Conservation (phyloP, 148 eudicot genomes). For the Fallopia convolvulus region DNA sequence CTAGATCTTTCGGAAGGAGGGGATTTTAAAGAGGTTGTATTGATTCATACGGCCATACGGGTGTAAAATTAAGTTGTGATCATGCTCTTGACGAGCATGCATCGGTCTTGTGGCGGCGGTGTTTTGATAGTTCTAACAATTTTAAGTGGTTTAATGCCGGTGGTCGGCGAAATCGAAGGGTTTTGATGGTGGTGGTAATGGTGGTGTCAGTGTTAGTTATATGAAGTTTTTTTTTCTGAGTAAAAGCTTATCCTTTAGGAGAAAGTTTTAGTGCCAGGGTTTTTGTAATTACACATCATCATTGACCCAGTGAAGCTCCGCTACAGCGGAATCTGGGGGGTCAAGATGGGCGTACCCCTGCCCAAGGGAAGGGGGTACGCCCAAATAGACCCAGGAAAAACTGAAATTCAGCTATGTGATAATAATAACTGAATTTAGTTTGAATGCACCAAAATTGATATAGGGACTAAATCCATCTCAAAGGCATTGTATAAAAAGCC, state of each 20-base stretch:
- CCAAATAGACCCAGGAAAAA: too few relatives aligned
- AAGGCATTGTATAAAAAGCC: too few relatives aligned
- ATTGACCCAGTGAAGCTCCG: too few relatives aligned
- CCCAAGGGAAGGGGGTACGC: too few relatives aligned
- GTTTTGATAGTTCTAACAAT: neutral
- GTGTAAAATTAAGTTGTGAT: neutral
- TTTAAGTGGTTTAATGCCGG: neutral
- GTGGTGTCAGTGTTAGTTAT: neutral
- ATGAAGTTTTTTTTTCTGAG: neutral
- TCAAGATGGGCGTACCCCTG: too few relatives aligned
- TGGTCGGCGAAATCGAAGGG: neutral
- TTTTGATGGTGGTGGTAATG: neutral
- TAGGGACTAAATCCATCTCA: too few relatives aligned
- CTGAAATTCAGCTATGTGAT: too few relatives aligned
- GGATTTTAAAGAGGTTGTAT: neutral
- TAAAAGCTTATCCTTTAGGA: neutral
- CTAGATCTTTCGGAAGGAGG: neutral
- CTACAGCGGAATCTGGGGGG: too few relatives aligned
- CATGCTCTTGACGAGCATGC: neutral
- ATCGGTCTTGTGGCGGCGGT: neutral
- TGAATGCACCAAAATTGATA: too few relatives aligned
- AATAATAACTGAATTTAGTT: too few relatives aligned
- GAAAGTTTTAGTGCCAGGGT: neutral
- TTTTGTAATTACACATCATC: neutral
- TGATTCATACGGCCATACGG: neutral